These are phyloP conservation scores for Vitis hybrid DNA, from an alignment of 177 flowering plant genomes.

Conservation along the genomic window DNA sequence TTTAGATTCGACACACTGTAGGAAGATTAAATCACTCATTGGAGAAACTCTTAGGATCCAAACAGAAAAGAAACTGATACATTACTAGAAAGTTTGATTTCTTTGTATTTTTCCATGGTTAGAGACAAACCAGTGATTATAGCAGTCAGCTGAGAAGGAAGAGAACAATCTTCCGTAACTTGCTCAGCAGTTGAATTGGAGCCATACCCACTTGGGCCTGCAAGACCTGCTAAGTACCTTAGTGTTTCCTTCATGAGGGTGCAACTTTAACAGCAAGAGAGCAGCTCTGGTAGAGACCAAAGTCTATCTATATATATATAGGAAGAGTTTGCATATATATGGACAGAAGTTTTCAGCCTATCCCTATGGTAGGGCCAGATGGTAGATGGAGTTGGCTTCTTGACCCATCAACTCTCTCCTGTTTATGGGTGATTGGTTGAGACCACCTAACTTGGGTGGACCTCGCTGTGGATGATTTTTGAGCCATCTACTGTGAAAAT, in stretches of 20 bases:
- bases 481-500: background rate
- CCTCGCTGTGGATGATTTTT: constrained; percentile 1
- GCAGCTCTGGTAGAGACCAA: background rate
- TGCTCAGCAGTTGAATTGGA: constrained; percentile 91
- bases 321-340: background rate
- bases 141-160: constrained; percentile 61
- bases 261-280: background rate
- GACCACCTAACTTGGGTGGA: constrained; percentile 13
- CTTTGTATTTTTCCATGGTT: no score
- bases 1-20: no score
- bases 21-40: no score
- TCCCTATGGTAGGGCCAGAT: no score
- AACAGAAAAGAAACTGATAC: no score
- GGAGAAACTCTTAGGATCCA: no score
- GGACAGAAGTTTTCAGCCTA: no score
- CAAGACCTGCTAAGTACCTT: constrained; percentile 78
- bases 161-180: constrained; percentile 47
- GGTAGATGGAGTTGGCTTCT: no score
- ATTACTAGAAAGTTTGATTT: no score
- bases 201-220: constrained; percentile 96
- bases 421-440: constrained; percentile 2
- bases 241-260: constrained; percentile 70
- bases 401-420: no score
- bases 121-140: constrained; percentile 76
- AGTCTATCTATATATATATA: constrained; percentile 5